phyloP scores from a whole-genome alignment of 257 asterid genomes.

The Osmanthus fragrans region DNA sequence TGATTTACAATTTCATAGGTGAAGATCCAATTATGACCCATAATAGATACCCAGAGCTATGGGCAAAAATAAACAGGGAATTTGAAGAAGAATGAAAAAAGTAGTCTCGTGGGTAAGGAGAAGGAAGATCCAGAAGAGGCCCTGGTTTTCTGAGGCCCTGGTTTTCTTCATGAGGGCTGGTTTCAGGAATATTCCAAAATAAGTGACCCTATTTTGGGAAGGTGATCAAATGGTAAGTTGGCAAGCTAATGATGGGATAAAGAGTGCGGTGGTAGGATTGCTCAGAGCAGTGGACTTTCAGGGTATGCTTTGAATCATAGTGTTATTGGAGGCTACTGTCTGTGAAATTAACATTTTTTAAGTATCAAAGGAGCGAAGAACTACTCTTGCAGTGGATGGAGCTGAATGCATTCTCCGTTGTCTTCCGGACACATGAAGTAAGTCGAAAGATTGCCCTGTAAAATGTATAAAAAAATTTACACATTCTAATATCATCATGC shows the following conservation, averaged over 20 bases:
- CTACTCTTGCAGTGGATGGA: conserved; percentile 95
- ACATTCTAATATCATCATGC: conserved; percentile 8
- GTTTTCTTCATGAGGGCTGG: conserved; percentile 99
- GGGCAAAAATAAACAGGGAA: conserved; percentile 85
- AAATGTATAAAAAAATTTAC: neutral
- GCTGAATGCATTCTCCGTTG: conserved; percentile 80
- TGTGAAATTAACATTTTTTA: conserved; percentile 66
- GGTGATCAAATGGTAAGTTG: conserved; percentile 99
- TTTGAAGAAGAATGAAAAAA: conserved; percentile 84
- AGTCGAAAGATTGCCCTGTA: conserved; percentile 23
- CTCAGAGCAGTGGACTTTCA: conserved; percentile 82
- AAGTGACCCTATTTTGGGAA: conserved; percentile 93
- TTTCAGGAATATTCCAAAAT: conserved; percentile 73
- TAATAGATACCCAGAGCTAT: conserved; percentile 86
- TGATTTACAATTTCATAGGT: conserved; percentile 41
- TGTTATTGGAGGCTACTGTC: conserved; percentile 95
- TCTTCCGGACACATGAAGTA: conserved; percentile 93
- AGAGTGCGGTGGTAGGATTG: conserved; percentile 87
- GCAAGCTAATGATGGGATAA: conserved; percentile 95
- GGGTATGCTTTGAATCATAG: conserved; percentile 94
- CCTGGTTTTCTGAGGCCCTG: too few relatives aligned
- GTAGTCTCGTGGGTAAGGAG: conserved; percentile 30
- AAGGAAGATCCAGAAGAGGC: conserved; percentile 43
- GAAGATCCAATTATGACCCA: conserved; percentile 93
- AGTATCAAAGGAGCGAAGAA: conserved; percentile 82